Conservation (phyloP, 2,329 filamentous ascomycete genomes). For the Colletotrichum phormii region DNA sequence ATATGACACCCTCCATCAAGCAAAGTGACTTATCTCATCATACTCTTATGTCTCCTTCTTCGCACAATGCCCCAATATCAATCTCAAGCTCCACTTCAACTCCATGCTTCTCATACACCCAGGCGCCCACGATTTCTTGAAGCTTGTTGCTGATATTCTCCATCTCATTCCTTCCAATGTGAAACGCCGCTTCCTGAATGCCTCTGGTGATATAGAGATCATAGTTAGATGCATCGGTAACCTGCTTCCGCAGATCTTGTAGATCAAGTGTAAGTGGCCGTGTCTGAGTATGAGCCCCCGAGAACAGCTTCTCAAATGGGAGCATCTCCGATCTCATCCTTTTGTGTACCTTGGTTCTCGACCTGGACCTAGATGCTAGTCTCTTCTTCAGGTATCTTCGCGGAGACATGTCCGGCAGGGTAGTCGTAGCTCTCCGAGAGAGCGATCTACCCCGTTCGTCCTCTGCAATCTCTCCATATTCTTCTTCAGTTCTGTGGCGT, state of each 20-base stretch:
- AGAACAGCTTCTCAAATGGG: slow-evolving; percentile 11
- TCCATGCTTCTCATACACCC: slow-evolving; percentile 14
- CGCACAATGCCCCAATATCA: slow-evolving; percentile 31
- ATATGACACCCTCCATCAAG: background rate
- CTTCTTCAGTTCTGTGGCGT: background rate
- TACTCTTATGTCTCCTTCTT: background rate
- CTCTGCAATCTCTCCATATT: background rate
- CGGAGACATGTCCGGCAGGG: background rate
- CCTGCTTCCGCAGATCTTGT: background rate
- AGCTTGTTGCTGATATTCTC: slow-evolving; percentile 18
- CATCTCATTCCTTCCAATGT: slow-evolving; percentile 10
- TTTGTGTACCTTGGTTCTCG: slow-evolving; percentile 16
- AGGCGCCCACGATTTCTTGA: slow-evolving; percentile 18
- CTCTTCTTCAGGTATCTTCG: slow-evolving; percentile 10
- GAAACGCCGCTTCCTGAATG: slow-evolving; percentile 14
- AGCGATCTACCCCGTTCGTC: slow-evolving; percentile 5
- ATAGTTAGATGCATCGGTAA: background rate
- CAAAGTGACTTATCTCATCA: background rate
- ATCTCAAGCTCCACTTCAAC: slow-evolving; percentile 23
- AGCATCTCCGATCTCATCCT: slow-evolving; percentile 24
- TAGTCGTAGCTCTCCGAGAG: background rate
- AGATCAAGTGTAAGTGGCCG: slow-evolving; percentile 10
- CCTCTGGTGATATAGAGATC: slow-evolving; percentile 29
- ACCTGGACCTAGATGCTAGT: slow-evolving; percentile 15
- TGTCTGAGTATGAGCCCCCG: background rate